Conservation (phyloP, 129 eudicot genomes). For the Daucus carota region DNA sequence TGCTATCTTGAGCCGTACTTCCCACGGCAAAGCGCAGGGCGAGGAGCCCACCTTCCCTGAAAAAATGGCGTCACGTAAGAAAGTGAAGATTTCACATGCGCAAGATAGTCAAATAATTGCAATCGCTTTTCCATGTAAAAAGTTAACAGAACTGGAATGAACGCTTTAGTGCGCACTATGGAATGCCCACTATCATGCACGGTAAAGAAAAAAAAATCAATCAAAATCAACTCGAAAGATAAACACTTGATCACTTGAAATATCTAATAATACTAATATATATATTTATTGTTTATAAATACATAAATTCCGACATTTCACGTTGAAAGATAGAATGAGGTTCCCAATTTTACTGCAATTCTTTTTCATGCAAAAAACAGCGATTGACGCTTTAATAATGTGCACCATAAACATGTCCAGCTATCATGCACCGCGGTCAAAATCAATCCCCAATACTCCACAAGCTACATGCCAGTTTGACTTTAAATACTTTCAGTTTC, state of each 20-base stretch:
- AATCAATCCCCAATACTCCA: slow-evolving; percentile 20
- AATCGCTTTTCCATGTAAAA: slow-evolving; percentile 18
- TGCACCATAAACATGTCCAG: not conserved
- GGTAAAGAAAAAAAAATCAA: not conserved
- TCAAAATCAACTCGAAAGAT: too few relatives aligned
- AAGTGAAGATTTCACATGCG: not conserved
- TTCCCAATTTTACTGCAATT: not conserved
- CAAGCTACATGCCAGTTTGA: slow-evolving; percentile 41
- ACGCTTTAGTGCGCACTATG: not conserved
- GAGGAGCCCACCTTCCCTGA: slow-evolving; percentile 93
- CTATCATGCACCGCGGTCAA: slow-evolving; percentile 12
- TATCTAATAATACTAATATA: too few relatives aligned
- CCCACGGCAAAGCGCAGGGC: slow-evolving; percentile 94
- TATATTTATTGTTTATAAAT: too few relatives aligned
- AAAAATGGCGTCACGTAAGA: not conserved
- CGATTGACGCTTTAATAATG: not conserved
- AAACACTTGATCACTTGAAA: too few relatives aligned
- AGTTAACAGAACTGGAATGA: not conserved
- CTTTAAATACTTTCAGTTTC: slow-evolving; percentile 28
- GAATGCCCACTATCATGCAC: not conserved
- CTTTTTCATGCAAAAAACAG: not conserved
- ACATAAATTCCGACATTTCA: not conserved
- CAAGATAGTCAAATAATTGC: slow-evolving; percentile 9
- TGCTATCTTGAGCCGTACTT: slow-evolving; percentile 72
- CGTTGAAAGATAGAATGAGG: not conserved